A percentile compares a stretch with the other conserved stretches of the same genome.
phyloP scores from a whole-genome alignment of 1,139 yeast genomes.

The Pichia cactophila region DNA sequence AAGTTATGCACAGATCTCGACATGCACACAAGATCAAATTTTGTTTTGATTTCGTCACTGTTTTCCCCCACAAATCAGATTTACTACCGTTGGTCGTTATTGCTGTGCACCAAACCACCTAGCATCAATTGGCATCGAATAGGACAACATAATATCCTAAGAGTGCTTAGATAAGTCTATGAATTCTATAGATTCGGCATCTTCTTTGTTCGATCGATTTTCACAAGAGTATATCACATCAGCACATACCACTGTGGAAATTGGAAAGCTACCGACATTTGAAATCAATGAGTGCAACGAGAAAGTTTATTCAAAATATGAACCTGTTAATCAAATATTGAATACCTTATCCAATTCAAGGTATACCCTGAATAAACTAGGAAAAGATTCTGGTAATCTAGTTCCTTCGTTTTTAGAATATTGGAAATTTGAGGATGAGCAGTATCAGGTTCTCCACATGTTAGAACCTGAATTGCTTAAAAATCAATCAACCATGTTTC shows the following conservation, averaged over 20 bases:
- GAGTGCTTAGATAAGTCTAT: not conserved
- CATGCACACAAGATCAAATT: too few relatives aligned
- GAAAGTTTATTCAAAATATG: conserved; percentile 5
- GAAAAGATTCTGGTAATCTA: not conserved
- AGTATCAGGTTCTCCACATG: conserved; percentile 3
- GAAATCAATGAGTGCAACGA: not conserved
- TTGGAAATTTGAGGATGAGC: conserved; percentile 7
- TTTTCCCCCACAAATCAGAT: not conserved
- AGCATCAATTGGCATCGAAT: not conserved
- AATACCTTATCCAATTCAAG: not conserved
- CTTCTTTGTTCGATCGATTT: conserved; percentile 6
- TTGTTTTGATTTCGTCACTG: not conserved
- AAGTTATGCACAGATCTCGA: not conserved
- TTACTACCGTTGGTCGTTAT: not conserved
- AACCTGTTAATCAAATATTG: conserved; percentile 9
- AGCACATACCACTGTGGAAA: not conserved
- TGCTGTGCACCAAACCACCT: not conserved
- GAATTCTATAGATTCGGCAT: conserved; percentile 2
- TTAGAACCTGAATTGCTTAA: conserved; percentile 4
- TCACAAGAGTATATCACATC: not conserved
- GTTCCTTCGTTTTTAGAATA: conserved; percentile 3
- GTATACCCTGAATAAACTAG: conserved; percentile 2
- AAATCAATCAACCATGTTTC: conserved; percentile 1
- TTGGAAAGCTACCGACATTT: not conserved
- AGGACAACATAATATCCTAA: not conserved